These are phyloP conservation scores for Neoarthrinium moseri DNA, from an alignment of 2,329 filamentous ascomycete genomes.

Conservation along the genomic window DNA sequence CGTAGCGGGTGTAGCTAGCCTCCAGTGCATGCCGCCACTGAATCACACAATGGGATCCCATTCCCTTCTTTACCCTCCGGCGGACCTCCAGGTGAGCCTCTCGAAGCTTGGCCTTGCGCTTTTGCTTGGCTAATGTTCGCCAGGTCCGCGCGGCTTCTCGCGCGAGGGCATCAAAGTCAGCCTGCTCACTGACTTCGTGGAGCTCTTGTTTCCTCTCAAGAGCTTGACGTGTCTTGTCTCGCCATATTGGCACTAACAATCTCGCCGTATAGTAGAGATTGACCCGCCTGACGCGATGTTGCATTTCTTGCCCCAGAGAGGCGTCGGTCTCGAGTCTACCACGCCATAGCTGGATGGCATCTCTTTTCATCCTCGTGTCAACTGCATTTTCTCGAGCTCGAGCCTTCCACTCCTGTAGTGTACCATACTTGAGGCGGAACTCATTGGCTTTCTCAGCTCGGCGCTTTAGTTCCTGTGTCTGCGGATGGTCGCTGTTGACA, in stretches of 20 bases:
- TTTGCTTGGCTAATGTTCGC: conserved; percentile 23
- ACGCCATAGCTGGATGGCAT: conserved; percentile 11
- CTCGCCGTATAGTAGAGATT: conserved; percentile 25
- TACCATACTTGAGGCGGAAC: conserved; percentile 10
- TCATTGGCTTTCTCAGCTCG: conserved; percentile 9
- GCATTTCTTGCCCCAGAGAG: conserved; percentile 18
- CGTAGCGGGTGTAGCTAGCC: conserved; percentile 21
- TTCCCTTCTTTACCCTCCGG: conserved; percentile 29
- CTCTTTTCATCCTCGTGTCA: conserved; percentile 9
- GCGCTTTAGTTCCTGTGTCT: conserved; percentile 5
- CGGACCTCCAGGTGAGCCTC: conserved; percentile 31
- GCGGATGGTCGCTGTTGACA: not conserved
- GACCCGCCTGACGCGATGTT: conserved; percentile 23
- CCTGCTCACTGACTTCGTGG: conserved; percentile 22
- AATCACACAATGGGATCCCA: conserved; percentile 27
- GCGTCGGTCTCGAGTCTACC: conserved; percentile 14
- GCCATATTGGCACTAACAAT: conserved; percentile 25
- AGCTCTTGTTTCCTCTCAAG: conserved; percentile 19
- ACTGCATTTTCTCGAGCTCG: conserved; percentile 9
- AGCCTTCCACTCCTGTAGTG: conserved; percentile 15
- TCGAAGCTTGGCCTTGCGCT: conserved; percentile 26
- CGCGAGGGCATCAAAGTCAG: conserved; percentile 28
- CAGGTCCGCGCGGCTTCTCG: conserved; percentile 21
- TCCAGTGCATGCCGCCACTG: conserved; percentile 25
- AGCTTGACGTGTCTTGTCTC: conserved; percentile 16